Percentiles rank a stretch among this genome's conserved stretches.
phyloP scores from a whole-genome alignment of 345 rosid species.

The Isatis tinctoria region DNA sequence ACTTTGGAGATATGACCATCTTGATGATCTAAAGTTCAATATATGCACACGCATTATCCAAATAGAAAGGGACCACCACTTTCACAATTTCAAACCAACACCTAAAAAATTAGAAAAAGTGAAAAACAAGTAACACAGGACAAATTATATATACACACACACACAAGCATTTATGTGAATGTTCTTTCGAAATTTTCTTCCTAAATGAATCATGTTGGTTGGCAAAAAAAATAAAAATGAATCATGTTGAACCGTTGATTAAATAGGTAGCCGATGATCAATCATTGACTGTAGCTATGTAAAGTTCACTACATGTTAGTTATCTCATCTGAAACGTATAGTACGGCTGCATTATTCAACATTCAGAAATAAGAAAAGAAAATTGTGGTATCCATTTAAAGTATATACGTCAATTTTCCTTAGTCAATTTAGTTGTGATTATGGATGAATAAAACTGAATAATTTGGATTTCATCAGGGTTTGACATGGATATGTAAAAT shows the following conservation, averaged over 20 bases:
- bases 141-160: not conserved
- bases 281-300: not conserved
- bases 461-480: not conserved
- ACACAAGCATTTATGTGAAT: no score
- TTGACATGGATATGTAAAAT: conserved; percentile 4
- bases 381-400: not conserved
- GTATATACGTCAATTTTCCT: not conserved
- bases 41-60: conserved; percentile 28
- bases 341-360: not conserved
- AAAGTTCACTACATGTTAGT: not conserved
- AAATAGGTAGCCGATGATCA: not conserved
- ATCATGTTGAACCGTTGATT: not conserved
- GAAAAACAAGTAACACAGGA: not conserved
- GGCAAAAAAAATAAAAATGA: no score
- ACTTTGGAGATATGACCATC: conserved; percentile 26
- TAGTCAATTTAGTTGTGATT: not conserved
- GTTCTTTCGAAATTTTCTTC: not conserved
- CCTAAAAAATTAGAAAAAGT: no score
- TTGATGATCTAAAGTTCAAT: conserved; percentile 19
- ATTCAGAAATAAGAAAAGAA: not conserved
- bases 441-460: not conserved
- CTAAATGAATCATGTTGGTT: not conserved
- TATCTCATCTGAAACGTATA: not conserved
- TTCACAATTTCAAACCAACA: not conserved
- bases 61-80: conserved; percentile 32